These are phyloP conservation scores for Marasmius sp. DNA, from an alignment of 1,284 basidiomycete genomes.

Conservation along the genomic window DNA sequence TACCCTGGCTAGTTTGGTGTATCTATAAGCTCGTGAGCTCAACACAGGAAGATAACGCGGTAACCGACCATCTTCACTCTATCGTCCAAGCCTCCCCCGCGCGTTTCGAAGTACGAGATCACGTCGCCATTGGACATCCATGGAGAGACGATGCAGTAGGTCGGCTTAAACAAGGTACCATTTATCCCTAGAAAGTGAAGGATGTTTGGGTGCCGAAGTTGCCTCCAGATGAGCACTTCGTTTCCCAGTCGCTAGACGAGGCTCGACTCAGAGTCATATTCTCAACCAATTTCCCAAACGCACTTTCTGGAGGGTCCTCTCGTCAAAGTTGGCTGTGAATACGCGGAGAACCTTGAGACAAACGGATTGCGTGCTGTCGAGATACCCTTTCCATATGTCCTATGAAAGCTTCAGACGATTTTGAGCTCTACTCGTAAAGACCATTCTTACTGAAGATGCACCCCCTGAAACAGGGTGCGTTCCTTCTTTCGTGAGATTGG, in stretches of 20 bases:
- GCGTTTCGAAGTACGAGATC: conserved; percentile 5
- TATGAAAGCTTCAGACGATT: not conserved
- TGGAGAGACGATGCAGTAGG: conserved; percentile 14
- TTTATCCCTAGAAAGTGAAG: conserved; percentile 15
- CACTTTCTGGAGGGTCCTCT: conserved; percentile 1
- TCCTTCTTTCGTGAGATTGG: not conserved
- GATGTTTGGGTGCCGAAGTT: conserved; percentile 17
- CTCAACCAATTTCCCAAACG: not conserved
- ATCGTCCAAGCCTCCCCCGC: not conserved
- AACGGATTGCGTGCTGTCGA: not conserved
- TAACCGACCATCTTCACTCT: conserved; percentile 1
- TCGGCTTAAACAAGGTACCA: conserved; percentile 3
- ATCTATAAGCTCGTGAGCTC: conserved; percentile 7
- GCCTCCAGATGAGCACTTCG: conserved; percentile 16
- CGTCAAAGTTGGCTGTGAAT: not conserved
- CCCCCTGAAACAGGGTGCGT: not conserved
- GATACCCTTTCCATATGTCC: conserved; percentile 12
- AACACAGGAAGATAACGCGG: not conserved
- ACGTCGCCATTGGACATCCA: conserved; percentile 17
- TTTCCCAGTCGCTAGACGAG: conserved; percentile 5
- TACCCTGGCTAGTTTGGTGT: conserved; percentile 9
- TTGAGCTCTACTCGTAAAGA: not conserved
- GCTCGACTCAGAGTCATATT: not conserved
- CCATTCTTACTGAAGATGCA: not conserved
- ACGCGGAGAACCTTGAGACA: conserved; percentile 15